Evolutionary conservation across 2,329 filamentous ascomycete species (phyloP).

Genomic region (Dendrostoma leiphaemia): DNA sequence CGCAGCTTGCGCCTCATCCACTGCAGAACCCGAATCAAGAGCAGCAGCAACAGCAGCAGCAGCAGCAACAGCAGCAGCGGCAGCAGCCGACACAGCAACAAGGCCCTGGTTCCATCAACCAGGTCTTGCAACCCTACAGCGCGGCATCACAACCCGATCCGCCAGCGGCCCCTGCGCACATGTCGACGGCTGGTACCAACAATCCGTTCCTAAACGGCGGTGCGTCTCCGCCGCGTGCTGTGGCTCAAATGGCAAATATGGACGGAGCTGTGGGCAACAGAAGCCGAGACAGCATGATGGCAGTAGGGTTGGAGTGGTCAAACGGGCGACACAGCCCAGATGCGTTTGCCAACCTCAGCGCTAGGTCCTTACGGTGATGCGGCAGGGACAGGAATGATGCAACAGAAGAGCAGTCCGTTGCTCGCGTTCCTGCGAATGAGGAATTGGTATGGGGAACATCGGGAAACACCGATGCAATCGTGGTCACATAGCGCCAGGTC

Average conservation of each 20-base stretch:
- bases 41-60: constrained; percentile 26
- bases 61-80: constrained; percentile 21
- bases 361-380: constrained; percentile 46
- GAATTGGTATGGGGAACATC: background rate
- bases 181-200: constrained; percentile 35
- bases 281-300: constrained; percentile 72
- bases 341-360: constrained; percentile 74
- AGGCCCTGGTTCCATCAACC: constrained; percentile 2
- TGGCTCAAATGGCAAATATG: constrained; percentile 19
- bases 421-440: background rate
- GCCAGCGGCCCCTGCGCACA: background rate
- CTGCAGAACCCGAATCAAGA: constrained; percentile 14
- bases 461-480: background rate
- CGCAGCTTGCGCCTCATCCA: constrained; percentile 47
- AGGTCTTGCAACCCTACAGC: constrained; percentile 21
- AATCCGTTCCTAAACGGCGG: constrained; percentile 55
- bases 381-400: constrained; percentile 7
- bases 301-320: constrained; percentile 62
- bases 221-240: constrained; percentile 24
- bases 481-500: constrained; percentile 1
- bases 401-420: background rate
- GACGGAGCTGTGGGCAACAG: constrained; percentile 36
- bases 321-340: constrained; percentile 76
- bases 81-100: constrained; percentile 27
- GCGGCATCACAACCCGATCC: constrained; percentile 34